These are phyloP conservation scores for Candida sojae DNA, from an alignment of 1,139 yeast species.

Conservation along the genomic window DNA sequence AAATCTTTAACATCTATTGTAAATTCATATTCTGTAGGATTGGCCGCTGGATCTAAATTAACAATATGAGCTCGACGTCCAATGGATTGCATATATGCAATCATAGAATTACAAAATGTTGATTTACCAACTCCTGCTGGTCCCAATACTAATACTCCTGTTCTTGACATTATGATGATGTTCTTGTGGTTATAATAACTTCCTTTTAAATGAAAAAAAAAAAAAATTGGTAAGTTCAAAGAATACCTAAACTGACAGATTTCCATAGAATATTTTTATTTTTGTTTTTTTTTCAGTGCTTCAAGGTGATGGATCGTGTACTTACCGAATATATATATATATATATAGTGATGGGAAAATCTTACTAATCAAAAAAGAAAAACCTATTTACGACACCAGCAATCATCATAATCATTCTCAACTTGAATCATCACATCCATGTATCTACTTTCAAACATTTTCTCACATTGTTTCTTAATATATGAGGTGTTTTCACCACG, in stretches of 20 bases:
- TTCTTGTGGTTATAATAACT: neutral
- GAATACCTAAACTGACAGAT: no score
- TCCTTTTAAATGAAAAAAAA: neutral
- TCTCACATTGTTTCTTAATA: constrained; percentile 64
- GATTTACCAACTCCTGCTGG: constrained; percentile 98
- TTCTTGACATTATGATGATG: constrained; percentile 70
- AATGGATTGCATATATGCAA: constrained; percentile 82
- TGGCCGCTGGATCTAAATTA: constrained; percentile 97
- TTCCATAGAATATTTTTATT: neutral
- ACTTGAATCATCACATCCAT: constrained; percentile 61
- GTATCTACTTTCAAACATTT: constrained; percentile 29
- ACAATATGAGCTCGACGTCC: constrained; percentile 95
- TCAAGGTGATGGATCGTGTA: constrained; percentile 1
- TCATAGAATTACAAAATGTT: constrained; percentile 86
- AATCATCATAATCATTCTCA: constrained; percentile 56
- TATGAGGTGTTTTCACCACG: constrained; percentile 67
- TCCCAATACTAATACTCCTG: constrained; percentile 92
- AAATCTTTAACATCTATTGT: constrained; percentile 91
- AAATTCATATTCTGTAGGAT: constrained; percentile 86
- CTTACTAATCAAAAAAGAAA: neutral
- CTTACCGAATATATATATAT: neutral
- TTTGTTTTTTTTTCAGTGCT: neutral
- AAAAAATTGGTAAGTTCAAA: neutral
- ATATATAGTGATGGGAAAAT: neutral
- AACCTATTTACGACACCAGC: constrained; percentile 52